Evolutionary conservation across 2,329 filamentous ascomycete genomes (phyloP).

Genomic region (Hypoxylon rubiginosum): DNA sequence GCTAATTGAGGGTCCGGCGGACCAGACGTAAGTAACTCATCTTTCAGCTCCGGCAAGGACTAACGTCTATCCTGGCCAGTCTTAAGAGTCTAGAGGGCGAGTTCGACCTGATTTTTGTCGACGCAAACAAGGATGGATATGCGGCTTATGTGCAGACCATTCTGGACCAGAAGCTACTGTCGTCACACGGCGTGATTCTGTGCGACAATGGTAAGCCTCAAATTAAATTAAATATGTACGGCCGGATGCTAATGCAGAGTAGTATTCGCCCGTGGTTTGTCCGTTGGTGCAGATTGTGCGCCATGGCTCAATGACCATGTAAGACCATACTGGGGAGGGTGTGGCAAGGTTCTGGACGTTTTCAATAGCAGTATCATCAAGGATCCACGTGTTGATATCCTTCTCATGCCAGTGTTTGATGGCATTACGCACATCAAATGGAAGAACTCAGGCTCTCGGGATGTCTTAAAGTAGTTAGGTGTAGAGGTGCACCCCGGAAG

Average conservation of each 20-base stretch:
- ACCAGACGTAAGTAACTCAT: conserved; percentile 8
- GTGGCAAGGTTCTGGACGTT: conserved; percentile 31
- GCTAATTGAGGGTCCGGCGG: conserved; percentile 36
- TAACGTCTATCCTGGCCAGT: no score
- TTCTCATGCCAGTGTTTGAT: conserved; percentile 36
- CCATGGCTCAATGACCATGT: conserved; percentile 34
- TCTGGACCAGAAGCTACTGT: conserved; percentile 40
- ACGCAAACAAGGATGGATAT: conserved; percentile 50
- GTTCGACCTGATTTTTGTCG: conserved; percentile 53
- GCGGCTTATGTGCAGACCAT: conserved; percentile 38
- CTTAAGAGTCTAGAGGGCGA: conserved; percentile 41
- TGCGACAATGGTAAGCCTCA: conserved; percentile 32
- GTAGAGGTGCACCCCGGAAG: no score
- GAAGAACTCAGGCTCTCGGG: conserved; percentile 11
- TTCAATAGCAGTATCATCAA: conserved; percentile 34
- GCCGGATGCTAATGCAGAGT: not conserved
- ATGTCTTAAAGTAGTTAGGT: no score
- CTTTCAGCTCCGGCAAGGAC: no score
- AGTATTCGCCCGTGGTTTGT: conserved; percentile 41
- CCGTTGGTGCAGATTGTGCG: conserved; percentile 29
- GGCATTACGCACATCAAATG: conserved; percentile 37
- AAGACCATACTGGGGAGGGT: conserved; percentile 35
- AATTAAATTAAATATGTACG: not conserved
- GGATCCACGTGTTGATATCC: conserved; percentile 32
- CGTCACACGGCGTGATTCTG: conserved; percentile 30